phyloP scores from a whole-genome alignment of 2,329 filamentous ascomycete species.

The Penicillium sp. region DNA sequence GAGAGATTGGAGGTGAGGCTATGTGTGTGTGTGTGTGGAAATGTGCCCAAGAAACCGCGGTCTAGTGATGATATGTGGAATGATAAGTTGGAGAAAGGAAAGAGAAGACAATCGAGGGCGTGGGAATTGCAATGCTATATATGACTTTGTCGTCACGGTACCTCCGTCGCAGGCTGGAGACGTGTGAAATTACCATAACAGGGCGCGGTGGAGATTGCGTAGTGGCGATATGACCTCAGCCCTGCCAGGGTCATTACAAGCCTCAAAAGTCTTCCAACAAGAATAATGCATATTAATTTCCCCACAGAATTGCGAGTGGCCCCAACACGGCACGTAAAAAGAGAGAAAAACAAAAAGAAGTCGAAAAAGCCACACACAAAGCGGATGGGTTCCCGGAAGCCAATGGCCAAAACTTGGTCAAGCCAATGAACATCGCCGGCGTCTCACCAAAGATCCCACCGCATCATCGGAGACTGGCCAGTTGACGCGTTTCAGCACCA shows the following conservation, averaged over 20 bases:
- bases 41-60: too few species aligned
- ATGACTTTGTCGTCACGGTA: too few species aligned
- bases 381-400: conserved; percentile 4
- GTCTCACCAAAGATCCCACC: conserved; percentile 2
- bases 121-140: background rate
- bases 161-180: conserved; percentile 6
- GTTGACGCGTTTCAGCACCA: conserved; percentile 2
- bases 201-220: background rate
- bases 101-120: background rate
- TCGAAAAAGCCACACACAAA: background rate
- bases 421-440: conserved; percentile 11
- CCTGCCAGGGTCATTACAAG: background rate
- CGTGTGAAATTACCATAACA: conserved; percentile 1
- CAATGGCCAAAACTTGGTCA: conserved; percentile 8
- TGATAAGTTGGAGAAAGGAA: too few species aligned
- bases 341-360: too few species aligned
- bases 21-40: too few species aligned
- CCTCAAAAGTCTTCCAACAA: too few species aligned
- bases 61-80: too few species aligned
- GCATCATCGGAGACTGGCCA: background rate
- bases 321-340: too few species aligned
- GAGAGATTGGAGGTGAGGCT: too few species aligned
- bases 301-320: too few species aligned
- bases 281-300: too few species aligned
- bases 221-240: conserved; percentile 15